A percentile compares a stretch with the other conserved stretches of the same genome.
These are phyloP conservation scores for Royoungia palumana DNA, from an alignment of 768 basidiomycete genomes.

Conservation along the genomic window DNA sequence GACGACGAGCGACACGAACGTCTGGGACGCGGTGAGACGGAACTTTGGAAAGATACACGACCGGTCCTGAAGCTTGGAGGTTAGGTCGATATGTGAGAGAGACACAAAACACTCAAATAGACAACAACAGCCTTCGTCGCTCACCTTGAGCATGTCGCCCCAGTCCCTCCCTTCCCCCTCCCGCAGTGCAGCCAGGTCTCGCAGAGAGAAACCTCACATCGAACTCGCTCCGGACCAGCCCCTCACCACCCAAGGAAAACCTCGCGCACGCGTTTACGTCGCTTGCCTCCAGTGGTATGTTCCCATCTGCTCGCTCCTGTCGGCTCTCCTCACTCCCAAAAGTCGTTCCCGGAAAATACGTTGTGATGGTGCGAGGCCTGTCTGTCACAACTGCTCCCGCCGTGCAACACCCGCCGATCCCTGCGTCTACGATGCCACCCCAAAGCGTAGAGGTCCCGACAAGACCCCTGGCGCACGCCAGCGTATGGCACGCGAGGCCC, in stretches of 20 bases:
- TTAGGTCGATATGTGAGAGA: too few species aligned
- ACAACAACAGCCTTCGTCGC: constrained; percentile 12
- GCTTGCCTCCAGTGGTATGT: constrained; percentile 76
- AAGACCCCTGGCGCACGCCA: constrained; percentile 77
- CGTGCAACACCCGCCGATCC: constrained; percentile 42
- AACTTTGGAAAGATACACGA: too few species aligned
- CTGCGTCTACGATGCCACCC: constrained; percentile 66
- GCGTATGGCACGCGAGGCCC: constrained; percentile 45
- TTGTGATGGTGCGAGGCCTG: constrained; percentile 77
- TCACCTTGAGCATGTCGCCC: constrained; percentile 20
- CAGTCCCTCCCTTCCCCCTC: not conserved
- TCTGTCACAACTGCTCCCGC: constrained; percentile 69
- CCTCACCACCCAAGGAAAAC: constrained; percentile 77
- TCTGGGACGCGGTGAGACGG: too few species aligned
- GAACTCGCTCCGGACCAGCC: constrained; percentile 75
- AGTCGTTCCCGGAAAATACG: constrained; percentile 79
- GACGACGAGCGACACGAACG: too few species aligned
- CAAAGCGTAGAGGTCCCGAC: constrained; percentile 80
- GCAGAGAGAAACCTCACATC: constrained; percentile 57
- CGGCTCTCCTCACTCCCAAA: constrained; percentile 2
- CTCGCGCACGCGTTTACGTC: constrained; percentile 69
- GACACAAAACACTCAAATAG: constrained; percentile 10
- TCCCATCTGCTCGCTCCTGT: not conserved
- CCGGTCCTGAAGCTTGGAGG: too few species aligned
- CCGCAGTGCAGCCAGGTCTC: constrained; percentile 36